Base-by-base conservation (phyloP, 164 flowering plant species). In the Berberis thunbergii region DNA sequence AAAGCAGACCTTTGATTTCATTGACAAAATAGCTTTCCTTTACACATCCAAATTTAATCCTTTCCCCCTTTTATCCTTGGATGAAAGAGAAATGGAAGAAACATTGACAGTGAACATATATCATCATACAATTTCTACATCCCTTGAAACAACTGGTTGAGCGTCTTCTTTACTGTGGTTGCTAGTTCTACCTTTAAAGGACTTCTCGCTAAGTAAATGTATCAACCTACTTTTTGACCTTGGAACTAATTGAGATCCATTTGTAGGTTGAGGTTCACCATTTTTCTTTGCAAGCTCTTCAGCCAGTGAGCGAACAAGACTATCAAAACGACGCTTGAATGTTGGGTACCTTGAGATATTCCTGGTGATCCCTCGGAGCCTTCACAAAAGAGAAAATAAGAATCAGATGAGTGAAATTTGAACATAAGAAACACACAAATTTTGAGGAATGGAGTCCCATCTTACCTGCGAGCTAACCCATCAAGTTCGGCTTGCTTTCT, bases 311-410 rank as follows among this genome's bases (percentile, higher is more conserved):
- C 70, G 70, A 41, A 80, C 72, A 11, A 87, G 86, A 58, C 4
- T 54, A 41, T 76, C 82, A 60, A 80, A 78, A 2, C 84, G 83
- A 0, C 98, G 87, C 75, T 81, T 76, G 61, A 67, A 80, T 12
- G 98, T 93, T 40, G 97, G 98, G 70, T 78, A 93, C 77, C 94
- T 86, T 54, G 89, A 84, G 61, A 88, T 82, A 4, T 88, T 80
- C 67, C 78, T 86, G 26, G 84, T 86, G 39, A 93, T 86, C 63
- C 98, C 98, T 67, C 68, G 94, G 46, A 93, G 83, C 79, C 98
- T 92, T 63, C 59, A 70, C 7, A 38, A 6, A 48, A 46, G 60
- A n/a, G 8, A n/a, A 2, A 57, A 46, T 55, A 26, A 26, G 26
- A 26, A 0, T 26, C 26, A 26, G 26, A 26, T 26, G 26, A 26